Base-by-base conservation (phyloP, 345 rosid species). In the Gossypium bickii region DNA sequence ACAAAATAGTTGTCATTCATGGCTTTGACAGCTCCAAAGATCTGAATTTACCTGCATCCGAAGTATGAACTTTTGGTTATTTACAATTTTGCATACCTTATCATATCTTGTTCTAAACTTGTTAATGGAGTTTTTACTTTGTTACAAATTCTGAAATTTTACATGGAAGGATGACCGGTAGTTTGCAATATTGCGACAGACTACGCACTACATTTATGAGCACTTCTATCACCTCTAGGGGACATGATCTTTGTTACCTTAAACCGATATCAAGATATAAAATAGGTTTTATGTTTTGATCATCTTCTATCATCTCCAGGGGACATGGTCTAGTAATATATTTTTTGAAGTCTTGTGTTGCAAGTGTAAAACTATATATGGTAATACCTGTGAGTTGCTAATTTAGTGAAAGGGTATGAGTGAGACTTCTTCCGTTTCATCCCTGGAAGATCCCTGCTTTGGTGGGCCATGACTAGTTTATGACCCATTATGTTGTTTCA, bases 11-110 rank as follows among this genome's bases (percentile, higher is more conserved):
- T 17, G 66, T 90, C 16, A 38, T 88, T 62, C 97, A 93, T 84
- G 98, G 97, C 74, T 89, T 87, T 71, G 63, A 71, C 74, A 76
- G 77, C 82, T 88, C 94, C 79, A 94, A 94, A 79, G 91, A 89
- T 75, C 16, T 83, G 44, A 53, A 76, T 12, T 81, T 90, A 59
- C 89, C 93, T 1, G 59, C 85, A 47, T 70, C 91, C 41, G 83
- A 88, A 72, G 98, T 89, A 85, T 72, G 70, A 67, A 34, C 63
- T 64, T 45, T 48, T 20, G 58, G 73, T 83, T 59, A 59, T 72
- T 75, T 63, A 71, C 13, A 38, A 25, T 16, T 51, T 51, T 58
- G 20, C 59, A 3, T 18, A 49, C 24, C 22, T 68, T 25, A 12
- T 68, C 13, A 48, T 67, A 2, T 15, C 9, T 48, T 25, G 20